phyloP scores from a whole-genome alignment of 306 rosid genomes.

The Quercus berberidifolia region DNA sequence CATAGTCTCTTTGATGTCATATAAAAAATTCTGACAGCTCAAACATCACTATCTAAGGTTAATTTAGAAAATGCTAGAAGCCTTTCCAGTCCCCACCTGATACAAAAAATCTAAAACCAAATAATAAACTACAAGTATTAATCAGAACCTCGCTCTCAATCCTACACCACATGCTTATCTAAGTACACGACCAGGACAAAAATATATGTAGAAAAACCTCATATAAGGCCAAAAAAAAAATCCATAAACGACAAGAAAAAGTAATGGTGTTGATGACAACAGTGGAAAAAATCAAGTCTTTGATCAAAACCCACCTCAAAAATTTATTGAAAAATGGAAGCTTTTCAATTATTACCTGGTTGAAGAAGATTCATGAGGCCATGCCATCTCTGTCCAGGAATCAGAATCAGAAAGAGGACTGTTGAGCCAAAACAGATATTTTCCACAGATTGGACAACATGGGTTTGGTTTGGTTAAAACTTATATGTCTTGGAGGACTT shows the following conservation, averaged over 20 bases:
- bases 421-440: constrained; percentile 1
- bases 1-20: not conserved
- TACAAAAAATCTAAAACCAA: constrained; percentile 17
- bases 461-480: not conserved
- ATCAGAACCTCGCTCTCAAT: constrained; percentile 25
- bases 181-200: constrained; percentile 7
- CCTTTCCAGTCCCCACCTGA: constrained; percentile 2
- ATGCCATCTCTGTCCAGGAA: not conserved
- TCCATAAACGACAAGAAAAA: constrained; percentile 3
- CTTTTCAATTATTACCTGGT: constrained; percentile 7
- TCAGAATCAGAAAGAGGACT: not conserved
- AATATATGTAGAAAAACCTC: constrained; percentile 1
- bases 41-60: constrained; percentile 12
- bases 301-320: not conserved
- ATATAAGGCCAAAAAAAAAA: not conserved
- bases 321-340: not conserved
- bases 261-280: not conserved
- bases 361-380: constrained; percentile 6
- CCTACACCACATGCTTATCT: constrained; percentile 32
- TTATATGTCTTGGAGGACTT: no score
- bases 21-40: not conserved
- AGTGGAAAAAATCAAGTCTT: not conserved
- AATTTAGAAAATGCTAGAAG: constrained; percentile 27
- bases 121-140: constrained; percentile 3
- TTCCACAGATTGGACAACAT: not conserved